A percentile compares a stretch with the other conserved stretches of the same genome.
phyloP scores from a whole-genome alignment of 2,329 filamentous ascomycete genomes.

The Phyllosticta ampelicida region DNA sequence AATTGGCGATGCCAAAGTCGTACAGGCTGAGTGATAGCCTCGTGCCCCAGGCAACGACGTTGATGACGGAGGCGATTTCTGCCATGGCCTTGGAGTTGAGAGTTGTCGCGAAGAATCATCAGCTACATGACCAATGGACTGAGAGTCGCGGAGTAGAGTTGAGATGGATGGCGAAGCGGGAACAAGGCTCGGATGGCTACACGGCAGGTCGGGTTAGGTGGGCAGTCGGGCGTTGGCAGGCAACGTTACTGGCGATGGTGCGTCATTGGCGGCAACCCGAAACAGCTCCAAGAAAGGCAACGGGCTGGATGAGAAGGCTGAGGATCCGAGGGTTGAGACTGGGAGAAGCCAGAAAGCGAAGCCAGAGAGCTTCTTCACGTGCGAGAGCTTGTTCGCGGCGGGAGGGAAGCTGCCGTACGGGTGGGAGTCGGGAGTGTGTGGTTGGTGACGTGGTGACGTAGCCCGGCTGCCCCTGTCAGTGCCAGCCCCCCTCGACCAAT shows the following conservation, averaged over 20 bases:
- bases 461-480: background rate
- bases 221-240: background rate
- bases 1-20: slow-evolving; percentile 18
- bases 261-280: background rate
- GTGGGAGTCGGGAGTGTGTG: background rate
- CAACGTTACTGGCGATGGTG: background rate
- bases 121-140: slow-evolving; percentile 3
- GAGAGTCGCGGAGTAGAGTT: background rate
- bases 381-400: background rate
- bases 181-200: background rate
- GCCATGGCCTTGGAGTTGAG: slow-evolving; percentile 18
- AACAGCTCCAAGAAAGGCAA: background rate
- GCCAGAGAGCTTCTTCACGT: background rate
- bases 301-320: background rate
- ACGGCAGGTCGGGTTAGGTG: background rate
- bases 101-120: background rate
- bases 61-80: slow-evolving; percentile 24
- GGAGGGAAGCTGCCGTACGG: background rate
- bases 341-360: background rate
- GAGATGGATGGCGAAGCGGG: background rate
- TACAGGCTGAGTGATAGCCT: slow-evolving; percentile 25
- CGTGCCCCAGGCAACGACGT: slow-evolving; percentile 23
- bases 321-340: background rate
- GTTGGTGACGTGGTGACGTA: background rate
- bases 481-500: background rate